Base-by-base conservation (phyloP, 1,284 basidiomycete genomes). In the Ganoderma leucocontextum region DNA sequence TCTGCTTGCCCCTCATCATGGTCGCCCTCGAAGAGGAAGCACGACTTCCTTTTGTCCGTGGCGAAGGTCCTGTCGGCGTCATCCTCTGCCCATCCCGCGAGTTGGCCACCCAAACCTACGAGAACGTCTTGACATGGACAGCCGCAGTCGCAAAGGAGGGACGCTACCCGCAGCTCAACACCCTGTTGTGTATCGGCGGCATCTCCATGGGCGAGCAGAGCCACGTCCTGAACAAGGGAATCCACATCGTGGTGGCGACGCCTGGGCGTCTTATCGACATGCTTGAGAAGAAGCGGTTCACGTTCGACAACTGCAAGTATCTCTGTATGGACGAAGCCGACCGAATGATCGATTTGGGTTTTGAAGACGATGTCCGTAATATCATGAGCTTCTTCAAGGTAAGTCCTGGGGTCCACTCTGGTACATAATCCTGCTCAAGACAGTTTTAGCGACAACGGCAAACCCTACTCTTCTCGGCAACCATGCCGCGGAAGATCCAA, bases 291-390 rank as follows among this genome's bases (percentile, higher is more conserved):
- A 93, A 91, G 78, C 88, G 91, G 72, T 94, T 99, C 76, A 95
- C 92, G 2, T 92, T 99, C 74, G 93, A 95, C 69, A 93, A 92
- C 74, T 97, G 95, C 89, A 95, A 94, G 82, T 99, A 92, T 79
- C 83, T 99, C 5, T 99, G 97, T 78, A 95, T 99, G 90, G 98
- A 99, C 82, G 98, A 99, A 82, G 98, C 98, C 0, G 98, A 99
- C 82, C 86, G 98, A 63, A 99, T 99, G 98, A 97, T 99, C 72
- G 98, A 99, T 77, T 87, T 99, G 80, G 98, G 97, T 0, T 99
- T 99, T 76, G 98, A 99, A 80, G 98, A 99, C 67, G 97, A 99
- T 76, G 96, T 99, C 36, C 87, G 97, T 67, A 97, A 96, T 77
- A 98, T 99, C 76, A 98, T 99, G 95, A 96, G 93, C 74, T 98